Conservation (phyloP, 1,284 basidiomycete genomes). For the Trametes sp. region DNA sequence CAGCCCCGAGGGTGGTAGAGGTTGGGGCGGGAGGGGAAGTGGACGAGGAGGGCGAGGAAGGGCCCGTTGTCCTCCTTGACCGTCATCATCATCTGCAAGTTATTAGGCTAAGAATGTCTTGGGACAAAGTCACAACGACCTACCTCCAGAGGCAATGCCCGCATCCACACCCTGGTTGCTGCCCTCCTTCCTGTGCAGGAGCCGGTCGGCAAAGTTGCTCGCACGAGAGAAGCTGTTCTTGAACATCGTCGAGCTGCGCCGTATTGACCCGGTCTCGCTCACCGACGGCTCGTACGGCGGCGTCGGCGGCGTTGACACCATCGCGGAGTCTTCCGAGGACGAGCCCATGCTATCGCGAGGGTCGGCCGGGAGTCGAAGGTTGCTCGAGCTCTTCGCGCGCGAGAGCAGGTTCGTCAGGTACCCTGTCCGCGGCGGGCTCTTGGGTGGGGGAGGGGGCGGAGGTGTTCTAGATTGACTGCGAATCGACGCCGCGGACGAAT, state of each 20-base stretch:
- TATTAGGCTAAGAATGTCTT: background rate
- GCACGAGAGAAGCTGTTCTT: slow-evolving; percentile 43
- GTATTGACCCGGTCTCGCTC: slow-evolving; percentile 23
- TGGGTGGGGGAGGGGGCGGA: slow-evolving; percentile 36
- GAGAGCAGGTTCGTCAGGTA: slow-evolving; percentile 40
- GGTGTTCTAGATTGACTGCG: slow-evolving; percentile 27
- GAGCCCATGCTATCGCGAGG: slow-evolving; percentile 44
- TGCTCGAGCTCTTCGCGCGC: slow-evolving; percentile 37
- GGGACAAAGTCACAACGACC: background rate
- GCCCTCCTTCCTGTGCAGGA: slow-evolving; percentile 39
- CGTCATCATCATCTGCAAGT: slow-evolving; percentile 27
- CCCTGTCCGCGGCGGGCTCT: slow-evolving; percentile 37
- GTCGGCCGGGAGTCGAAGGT: slow-evolving; percentile 31
- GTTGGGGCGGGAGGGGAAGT: slow-evolving; percentile 27
- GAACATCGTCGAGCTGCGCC: slow-evolving; percentile 40
- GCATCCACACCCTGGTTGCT: slow-evolving; percentile 30
- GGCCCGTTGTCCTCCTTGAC: slow-evolving; percentile 10
- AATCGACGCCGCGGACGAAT: slow-evolving; percentile 1
- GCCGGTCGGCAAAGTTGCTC: slow-evolving; percentile 42
- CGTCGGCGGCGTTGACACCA: slow-evolving; percentile 43
- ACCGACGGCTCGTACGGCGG: slow-evolving; percentile 36
- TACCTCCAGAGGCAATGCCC: slow-evolving; percentile 29
- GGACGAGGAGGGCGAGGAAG: slow-evolving; percentile 28
- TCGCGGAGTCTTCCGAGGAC: slow-evolving; percentile 43
- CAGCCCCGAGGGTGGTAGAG: slow-evolving; percentile 24